Conservation (phyloP, 768 basidiomycete genomes). For the Crucibulum laeve region DNA sequence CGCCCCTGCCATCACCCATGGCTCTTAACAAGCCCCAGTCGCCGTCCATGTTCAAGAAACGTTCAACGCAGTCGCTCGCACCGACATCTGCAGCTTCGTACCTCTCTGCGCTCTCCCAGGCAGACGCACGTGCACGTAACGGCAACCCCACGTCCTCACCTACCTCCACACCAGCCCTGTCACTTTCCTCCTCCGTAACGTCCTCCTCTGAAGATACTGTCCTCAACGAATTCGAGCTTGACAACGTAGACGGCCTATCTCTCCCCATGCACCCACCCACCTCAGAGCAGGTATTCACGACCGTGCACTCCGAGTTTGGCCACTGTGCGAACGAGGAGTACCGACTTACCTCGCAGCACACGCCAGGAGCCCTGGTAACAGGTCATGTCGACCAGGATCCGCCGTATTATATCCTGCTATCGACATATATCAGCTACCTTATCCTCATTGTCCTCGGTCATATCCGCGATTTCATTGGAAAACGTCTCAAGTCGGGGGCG, state of each 20-base stretch:
- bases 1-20: constrained; percentile 53
- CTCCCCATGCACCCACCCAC: constrained; percentile 68
- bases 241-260: constrained; percentile 51
- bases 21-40: constrained; percentile 49
- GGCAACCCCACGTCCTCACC: constrained; percentile 31
- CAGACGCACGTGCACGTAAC: constrained; percentile 16
- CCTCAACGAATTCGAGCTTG: constrained; percentile 49
- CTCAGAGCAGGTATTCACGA: constrained; percentile 73
- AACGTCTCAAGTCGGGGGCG: constrained; percentile 60
- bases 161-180: constrained; percentile 66
- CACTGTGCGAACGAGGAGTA: constrained; percentile 78
- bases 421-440: constrained; percentile 92
- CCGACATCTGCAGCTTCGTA: constrained; percentile 38
- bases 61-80: constrained; percentile 24
- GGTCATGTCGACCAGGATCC: constrained; percentile 75
- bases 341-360: constrained; percentile 64
- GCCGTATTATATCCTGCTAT: constrained; percentile 86
- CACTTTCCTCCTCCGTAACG: constrained; percentile 70
- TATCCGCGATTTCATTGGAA: constrained; percentile 92
- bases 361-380: constrained; percentile 42
- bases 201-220: constrained; percentile 65
- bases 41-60: constrained; percentile 61
- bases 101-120: constrained; percentile 39
- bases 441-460: constrained; percentile 91
- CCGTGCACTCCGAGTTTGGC: constrained; percentile 89